These are phyloP conservation scores for Fusarium torreyae DNA, from an alignment of 2,329 filamentous ascomycete species.

Conservation along the genomic window DNA sequence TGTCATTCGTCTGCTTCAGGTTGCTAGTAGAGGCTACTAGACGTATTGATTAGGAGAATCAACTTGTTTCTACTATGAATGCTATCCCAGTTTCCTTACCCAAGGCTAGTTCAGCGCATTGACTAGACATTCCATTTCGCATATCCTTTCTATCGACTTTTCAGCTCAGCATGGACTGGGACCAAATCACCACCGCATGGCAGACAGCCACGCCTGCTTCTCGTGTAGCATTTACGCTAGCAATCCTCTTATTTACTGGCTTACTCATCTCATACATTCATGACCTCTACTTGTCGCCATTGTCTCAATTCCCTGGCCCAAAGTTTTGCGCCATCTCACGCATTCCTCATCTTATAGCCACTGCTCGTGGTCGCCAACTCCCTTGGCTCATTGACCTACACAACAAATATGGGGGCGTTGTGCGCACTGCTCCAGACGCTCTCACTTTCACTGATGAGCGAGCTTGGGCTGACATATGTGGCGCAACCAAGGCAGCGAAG, in stretches of 20 bases:
- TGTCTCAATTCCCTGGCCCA: conserved; percentile 6
- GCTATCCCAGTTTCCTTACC: no score
- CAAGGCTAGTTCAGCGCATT: no score
- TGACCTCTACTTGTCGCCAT: not conserved
- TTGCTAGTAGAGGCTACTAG: no score
- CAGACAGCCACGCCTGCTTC: not conserved
- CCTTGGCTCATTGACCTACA: conserved; percentile 2
- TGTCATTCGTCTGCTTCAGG: no score
- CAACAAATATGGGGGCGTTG: not conserved
- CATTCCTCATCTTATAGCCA: conserved; percentile 4
- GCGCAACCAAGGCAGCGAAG: not conserved
- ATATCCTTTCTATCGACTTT: not conserved
- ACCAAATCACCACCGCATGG: not conserved
- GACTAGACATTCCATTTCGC: no score
- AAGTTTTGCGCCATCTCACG: not conserved
- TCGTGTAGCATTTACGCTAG: not conserved
- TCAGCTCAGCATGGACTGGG: not conserved
- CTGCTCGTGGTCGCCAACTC: conserved; percentile 5
- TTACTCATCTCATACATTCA: not conserved
- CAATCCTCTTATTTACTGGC: not conserved
- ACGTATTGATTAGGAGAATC: no score
- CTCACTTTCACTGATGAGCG: conserved; percentile 2
- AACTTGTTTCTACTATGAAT: no score
- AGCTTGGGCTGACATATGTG: conserved; percentile 6
- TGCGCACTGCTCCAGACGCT: not conserved